Conservation (phyloP, 208 protist species). For the Crithidia brevicula region DNA sequence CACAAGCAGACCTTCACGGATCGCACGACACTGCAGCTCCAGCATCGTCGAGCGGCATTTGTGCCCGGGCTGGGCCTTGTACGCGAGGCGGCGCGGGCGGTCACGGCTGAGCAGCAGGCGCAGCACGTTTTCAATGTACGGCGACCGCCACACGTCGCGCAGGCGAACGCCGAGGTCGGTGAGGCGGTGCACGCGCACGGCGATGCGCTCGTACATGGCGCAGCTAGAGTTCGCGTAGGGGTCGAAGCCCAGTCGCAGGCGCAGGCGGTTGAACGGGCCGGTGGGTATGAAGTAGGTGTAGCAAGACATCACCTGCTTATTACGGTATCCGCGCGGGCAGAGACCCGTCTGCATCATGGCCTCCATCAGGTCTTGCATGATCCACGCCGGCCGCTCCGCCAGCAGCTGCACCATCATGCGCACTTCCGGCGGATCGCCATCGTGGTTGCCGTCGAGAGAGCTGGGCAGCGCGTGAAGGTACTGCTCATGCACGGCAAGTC, state of each 20-base stretch:
- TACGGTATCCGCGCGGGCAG: constrained; percentile 67
- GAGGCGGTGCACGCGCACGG: constrained; percentile 57
- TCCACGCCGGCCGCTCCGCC: constrained; percentile 68
- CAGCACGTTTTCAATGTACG: constrained; percentile 50
- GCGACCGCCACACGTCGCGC: constrained; percentile 70
- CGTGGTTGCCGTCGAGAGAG: constrained; percentile 33
- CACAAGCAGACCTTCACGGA: constrained; percentile 30
- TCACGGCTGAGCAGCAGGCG: constrained; percentile 36
- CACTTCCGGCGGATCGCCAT: constrained; percentile 56
- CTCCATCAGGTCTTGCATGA: constrained; percentile 46
- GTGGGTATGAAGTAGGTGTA: constrained; percentile 75
- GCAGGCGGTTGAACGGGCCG: constrained; percentile 83
- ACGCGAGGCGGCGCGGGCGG: constrained; percentile 7
- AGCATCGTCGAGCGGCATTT: constrained; percentile 37
- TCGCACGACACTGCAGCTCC: constrained; percentile 41
- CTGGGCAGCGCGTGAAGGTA: constrained; percentile 27
- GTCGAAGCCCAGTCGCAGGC: constrained; percentile 76
- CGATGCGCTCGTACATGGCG: constrained; percentile 54
- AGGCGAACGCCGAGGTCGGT: constrained; percentile 67
- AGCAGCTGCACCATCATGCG: constrained; percentile 49
- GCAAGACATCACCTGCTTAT: constrained; percentile 65
- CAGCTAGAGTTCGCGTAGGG: constrained; percentile 54
- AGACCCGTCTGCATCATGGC: constrained; percentile 65
- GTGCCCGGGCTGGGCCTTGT: constrained; percentile 24
- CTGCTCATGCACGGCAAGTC: constrained; percentile 35